Evolutionary conservation across 192 early-diverging fungal genomes (phyloP).

Genomic region (Coemansia sp.): DNA sequence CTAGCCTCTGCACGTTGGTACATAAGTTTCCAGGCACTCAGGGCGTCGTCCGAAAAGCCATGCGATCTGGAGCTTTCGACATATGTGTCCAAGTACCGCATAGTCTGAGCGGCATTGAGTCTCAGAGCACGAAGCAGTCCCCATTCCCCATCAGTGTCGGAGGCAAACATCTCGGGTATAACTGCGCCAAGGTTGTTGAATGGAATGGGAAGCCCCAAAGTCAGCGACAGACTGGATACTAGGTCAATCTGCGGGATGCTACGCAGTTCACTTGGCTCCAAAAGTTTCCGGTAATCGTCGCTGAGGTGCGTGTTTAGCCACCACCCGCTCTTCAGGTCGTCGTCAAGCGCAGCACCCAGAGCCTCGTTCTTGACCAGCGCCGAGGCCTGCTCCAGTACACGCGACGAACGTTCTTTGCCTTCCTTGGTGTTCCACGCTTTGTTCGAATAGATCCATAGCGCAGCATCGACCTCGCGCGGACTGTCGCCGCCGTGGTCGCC

Average conservation of each 20-base stretch:
- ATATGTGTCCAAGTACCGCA: slow-evolving; percentile 50
- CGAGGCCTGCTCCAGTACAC: slow-evolving; percentile 19
- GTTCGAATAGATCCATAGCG: slow-evolving; percentile 78
- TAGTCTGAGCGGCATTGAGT: slow-evolving; percentile 66
- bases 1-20: slow-evolving; percentile 35
- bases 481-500: slow-evolving; percentile 98
- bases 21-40: slow-evolving; percentile 37
- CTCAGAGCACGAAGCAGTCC: slow-evolving; percentile 60
- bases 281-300: slow-evolving; percentile 30
- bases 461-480: slow-evolving; percentile 85
- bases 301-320: slow-evolving; percentile 42
- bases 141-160: slow-evolving; percentile 33
- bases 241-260: slow-evolving; percentile 91
- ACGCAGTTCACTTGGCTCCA: slow-evolving; percentile 47
- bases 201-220: slow-evolving; percentile 87
- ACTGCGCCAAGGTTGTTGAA: slow-evolving; percentile 89
- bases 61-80: slow-evolving; percentile 34
- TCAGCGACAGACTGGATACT: slow-evolving; percentile 79
- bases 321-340: slow-evolving; percentile 41
- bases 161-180: slow-evolving; percentile 85
- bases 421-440: slow-evolving; percentile 51
- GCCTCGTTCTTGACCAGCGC: slow-evolving; percentile 7
- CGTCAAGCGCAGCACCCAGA: slow-evolving; percentile 54
- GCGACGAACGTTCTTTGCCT: slow-evolving; percentile 27
- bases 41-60: slow-evolving; percentile 42